phyloP scores from a whole-genome alignment of 2,329 filamentous ascomycete genomes.

The Nothomitra cinnamomea region DNA sequence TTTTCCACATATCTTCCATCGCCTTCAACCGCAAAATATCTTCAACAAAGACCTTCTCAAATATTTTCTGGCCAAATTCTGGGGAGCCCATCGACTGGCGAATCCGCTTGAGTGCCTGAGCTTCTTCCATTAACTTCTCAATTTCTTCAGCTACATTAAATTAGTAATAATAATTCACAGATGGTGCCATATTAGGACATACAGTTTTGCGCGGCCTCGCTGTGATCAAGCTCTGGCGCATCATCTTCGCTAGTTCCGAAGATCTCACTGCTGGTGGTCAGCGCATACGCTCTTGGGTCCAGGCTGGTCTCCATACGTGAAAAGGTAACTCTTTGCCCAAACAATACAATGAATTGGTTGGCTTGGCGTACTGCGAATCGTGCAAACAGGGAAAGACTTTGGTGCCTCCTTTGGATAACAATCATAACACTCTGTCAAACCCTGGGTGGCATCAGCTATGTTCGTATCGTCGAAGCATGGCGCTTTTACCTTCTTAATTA shows the following conservation, averaged over 20 bases:
- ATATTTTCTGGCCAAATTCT: constrained; percentile 63
- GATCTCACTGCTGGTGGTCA: constrained; percentile 41
- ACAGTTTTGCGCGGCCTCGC: constrained; percentile 67
- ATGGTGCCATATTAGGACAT: constrained; percentile 10
- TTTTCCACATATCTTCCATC: constrained; percentile 96
- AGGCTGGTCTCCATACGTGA: constrained; percentile 37
- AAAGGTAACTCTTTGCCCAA: constrained; percentile 92
- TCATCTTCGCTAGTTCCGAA: constrained; percentile 87
- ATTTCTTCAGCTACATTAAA: constrained; percentile 50
- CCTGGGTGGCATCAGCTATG: constrained; percentile 24
- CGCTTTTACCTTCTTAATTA: constrained; percentile 57
- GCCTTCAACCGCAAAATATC: constrained; percentile 69
- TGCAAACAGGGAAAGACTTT: constrained; percentile 91
- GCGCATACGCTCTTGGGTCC: neutral
- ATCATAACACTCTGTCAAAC: constrained; percentile 87
- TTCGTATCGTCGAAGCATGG: neutral
- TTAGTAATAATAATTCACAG: constrained; percentile 11
- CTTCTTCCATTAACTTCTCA: constrained; percentile 68
- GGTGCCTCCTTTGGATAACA: constrained; percentile 79
- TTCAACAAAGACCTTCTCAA: constrained; percentile 79
- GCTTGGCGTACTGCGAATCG: constrained; percentile 87
- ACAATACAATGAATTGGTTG: constrained; percentile 98
- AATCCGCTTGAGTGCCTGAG: constrained; percentile 68
- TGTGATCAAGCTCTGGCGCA: constrained; percentile 59
- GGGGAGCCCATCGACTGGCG: constrained; percentile 62